Conservation (phyloP, 1,139 yeast genomes). For the Debaryomycetaceae sp. region DNA sequence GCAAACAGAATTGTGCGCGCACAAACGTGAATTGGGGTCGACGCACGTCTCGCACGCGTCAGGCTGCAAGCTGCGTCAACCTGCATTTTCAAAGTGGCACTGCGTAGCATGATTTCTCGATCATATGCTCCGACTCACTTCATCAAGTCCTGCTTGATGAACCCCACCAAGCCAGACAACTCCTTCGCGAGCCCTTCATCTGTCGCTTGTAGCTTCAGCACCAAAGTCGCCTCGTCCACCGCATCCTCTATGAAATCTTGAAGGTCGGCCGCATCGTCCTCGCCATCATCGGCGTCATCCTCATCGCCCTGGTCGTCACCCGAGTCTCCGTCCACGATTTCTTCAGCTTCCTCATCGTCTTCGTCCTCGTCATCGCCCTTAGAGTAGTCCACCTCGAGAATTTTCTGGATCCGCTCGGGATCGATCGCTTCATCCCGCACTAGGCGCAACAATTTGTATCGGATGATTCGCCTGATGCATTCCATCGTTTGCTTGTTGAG, state of each 20-base stretch:
- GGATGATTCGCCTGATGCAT: constrained; percentile 61
- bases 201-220: constrained; percentile 33
- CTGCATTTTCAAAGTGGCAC: background rate
- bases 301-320: constrained; percentile 20
- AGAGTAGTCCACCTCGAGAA: constrained; percentile 37
- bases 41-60: too few species aligned
- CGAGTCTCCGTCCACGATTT: constrained; percentile 17
- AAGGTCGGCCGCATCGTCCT: constrained; percentile 21
- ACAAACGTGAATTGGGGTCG: too few species aligned
- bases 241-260: constrained; percentile 12
- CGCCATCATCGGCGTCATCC: constrained; percentile 16
- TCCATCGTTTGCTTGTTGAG: constrained; percentile 56
- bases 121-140: background rate
- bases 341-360: constrained; percentile 21
- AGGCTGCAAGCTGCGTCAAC: too few species aligned
- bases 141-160: constrained; percentile 40
- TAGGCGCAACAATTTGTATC: constrained; percentile 65
- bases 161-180: constrained; percentile 38
- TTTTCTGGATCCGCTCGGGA: constrained; percentile 35
- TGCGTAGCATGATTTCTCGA: background rate
- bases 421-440: constrained; percentile 41
- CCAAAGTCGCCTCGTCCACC: constrained; percentile 21
- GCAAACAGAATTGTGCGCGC: too few species aligned
- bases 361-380: constrained; percentile 22
- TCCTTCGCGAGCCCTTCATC: constrained; percentile 32